phyloP scores from a whole-genome alignment of 257 asterid genomes.

The Solanum chmielewskii region DNA sequence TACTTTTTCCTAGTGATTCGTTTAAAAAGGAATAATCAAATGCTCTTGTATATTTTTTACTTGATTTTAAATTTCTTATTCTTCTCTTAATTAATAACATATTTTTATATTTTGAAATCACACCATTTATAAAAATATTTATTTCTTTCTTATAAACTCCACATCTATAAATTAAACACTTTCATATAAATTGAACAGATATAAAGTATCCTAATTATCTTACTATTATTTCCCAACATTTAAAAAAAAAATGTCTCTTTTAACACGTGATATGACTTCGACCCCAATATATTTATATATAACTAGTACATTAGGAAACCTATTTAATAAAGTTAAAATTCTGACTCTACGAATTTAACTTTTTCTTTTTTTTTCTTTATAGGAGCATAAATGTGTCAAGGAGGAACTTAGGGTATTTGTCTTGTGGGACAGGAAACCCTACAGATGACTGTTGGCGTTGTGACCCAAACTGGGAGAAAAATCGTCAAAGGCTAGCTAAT shows the following conservation, averaged over 20 bases:
- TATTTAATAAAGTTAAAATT: background rate
- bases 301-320: no score
- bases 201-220: background rate
- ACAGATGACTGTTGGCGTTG: constrained; percentile 60
- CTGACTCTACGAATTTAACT: background rate
- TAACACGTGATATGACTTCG: background rate
- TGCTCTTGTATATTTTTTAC: background rate
- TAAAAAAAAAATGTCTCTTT: background rate
- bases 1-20: background rate
- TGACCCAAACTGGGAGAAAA: constrained; percentile 37
- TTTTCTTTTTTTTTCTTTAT: background rate
- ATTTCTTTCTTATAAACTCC: background rate
- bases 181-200: background rate
- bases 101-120: no score
- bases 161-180: background rate
- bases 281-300: background rate
- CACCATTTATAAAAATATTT: background rate
- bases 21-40: no score
- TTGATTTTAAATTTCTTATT: no score
- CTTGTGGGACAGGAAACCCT: constrained; percentile 53
- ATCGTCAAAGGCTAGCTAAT: constrained; percentile 43
- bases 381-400: constrained; percentile 35
- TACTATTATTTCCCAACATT: no score
- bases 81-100: no score
- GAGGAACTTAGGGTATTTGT: constrained; percentile 39